phyloP scores from a whole-genome alignment of 1,139 yeast genomes.

The Pichia norvegensis region DNA sequence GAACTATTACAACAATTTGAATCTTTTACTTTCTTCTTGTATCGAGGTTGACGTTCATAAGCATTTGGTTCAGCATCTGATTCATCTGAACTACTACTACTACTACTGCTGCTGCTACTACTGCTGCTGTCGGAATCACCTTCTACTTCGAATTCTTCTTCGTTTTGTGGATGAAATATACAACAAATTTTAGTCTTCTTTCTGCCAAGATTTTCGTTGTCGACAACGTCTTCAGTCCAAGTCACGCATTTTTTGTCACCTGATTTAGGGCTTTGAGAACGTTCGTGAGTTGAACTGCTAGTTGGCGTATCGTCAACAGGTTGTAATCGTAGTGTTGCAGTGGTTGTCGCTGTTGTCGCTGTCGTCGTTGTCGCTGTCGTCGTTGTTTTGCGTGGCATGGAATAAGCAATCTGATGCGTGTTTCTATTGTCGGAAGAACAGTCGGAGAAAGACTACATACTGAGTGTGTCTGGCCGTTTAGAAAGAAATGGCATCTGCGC shows the following conservation, averaged over 20 bases:
- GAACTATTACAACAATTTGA: not conserved
- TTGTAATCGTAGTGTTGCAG: conserved; percentile 8
- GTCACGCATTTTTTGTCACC: conserved; percentile 45
- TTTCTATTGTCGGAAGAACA: too few relatives aligned
- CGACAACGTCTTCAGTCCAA: conserved; percentile 83
- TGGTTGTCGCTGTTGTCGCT: conserved; percentile 9
- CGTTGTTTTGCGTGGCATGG: too few relatives aligned
- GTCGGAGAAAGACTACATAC: too few relatives aligned
- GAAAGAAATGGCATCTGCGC: too few relatives aligned
- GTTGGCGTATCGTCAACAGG: not conserved
- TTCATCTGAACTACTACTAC: conserved; percentile 21
- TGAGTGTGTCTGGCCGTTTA: too few relatives aligned
- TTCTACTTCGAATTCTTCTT: conserved; percentile 46
- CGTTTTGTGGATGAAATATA: conserved; percentile 78
- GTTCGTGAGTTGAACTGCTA: too few relatives aligned
- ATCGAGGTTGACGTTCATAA: conserved; percentile 66
- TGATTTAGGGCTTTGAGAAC: not conserved
- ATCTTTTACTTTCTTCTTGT: conserved; percentile 30
- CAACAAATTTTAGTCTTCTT: conserved; percentile 94
- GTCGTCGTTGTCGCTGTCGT: conserved; percentile 1
- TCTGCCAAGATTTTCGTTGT: conserved; percentile 79
- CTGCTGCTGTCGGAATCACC: conserved; percentile 25
- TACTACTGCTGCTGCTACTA: not conserved
- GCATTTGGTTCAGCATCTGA: conserved; percentile 49
- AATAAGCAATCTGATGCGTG: too few relatives aligned